Evolutionary conservation across 2,329 filamentous ascomycete species (phyloP), one percentile per base, ranked within the genome.

Genomic region (Claviceps spartinae): DNA sequence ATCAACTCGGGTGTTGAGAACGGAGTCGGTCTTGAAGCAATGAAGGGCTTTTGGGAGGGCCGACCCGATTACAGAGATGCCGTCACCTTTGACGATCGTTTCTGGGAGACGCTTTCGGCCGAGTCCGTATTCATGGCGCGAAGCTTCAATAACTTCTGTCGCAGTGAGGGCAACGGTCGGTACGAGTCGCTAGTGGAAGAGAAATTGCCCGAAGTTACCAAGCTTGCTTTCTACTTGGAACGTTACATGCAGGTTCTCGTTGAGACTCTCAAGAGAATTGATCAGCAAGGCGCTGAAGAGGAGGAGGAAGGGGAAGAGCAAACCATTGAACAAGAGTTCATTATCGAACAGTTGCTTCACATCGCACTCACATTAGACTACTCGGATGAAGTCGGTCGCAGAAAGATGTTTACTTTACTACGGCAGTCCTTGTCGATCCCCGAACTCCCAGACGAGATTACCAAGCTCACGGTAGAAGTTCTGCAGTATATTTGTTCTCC

Each of bases 41-140:
- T 98, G 90, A 85, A 81, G 55, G 87, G 88, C 47, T 97, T 98
- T 68, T 98, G 93, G 93, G 86, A 93, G 58, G 88, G 90, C 4
- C 82, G 93, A 18, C 86, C 88, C 2, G 86, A 93, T 63, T 90
- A 90, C 61, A 75, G 83, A 49, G 83, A 90, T 51, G 80, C 78
- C 34, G 76, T 89, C 51, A 74, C 70, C 24, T 88, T 93, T 57
- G 79, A 85, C 56, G 82, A 90, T 59, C 71, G 74, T 16, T 91
- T 87, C 67, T 94, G 86, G 85, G 82, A 89, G 60, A 86, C 85
- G 1, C 71, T 93, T 13, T 85, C 83, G 1, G 85, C 89, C 2
- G 90, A 97, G 65, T 86, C 88, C 1, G 84, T 88, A 0, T 98
- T 98, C 62, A 81, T 97, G 62, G 87, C 85, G 0, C 82, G 93